A percentile compares a stretch with the other conserved stretches of the same genome.
Conservation (phyloP, 768 basidiomycete species). For the Tylopilus vinaceipallidus region DNA sequence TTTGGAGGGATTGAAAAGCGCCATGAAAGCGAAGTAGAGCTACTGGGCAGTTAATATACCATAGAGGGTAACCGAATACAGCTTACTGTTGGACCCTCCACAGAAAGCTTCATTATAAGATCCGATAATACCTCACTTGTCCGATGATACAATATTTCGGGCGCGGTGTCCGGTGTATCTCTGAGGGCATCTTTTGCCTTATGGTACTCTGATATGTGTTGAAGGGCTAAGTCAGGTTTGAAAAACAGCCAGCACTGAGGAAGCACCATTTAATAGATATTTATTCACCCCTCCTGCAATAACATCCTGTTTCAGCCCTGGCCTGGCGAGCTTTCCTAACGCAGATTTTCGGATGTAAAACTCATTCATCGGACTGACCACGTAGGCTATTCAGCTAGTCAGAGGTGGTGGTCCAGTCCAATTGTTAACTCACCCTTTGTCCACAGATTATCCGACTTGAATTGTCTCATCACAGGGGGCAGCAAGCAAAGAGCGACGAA, state of each 20-base stretch:
- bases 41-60: background rate
- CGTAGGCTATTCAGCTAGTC: constrained; percentile 14
- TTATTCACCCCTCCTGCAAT: constrained; percentile 16
- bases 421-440: constrained; percentile 15
- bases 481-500: constrained; percentile 23
- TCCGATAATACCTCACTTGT: background rate
- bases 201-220: constrained; percentile 19
- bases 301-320: constrained; percentile 20
- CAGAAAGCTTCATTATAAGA: constrained; percentile 9
- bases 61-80: background rate
- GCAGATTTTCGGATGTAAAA: constrained; percentile 24
- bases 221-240: background rate
- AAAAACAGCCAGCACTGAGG: background rate
- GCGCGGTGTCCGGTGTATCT: constrained; percentile 7
- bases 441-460: constrained; percentile 16
- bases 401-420: background rate
- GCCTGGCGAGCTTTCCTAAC: constrained; percentile 7
- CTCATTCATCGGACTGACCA: constrained; percentile 13
- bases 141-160: constrained; percentile 14
- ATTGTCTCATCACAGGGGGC: background rate
- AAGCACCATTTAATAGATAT: constrained; percentile 15
- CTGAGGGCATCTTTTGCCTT: constrained; percentile 20
- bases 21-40: constrained; percentile 31
- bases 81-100: constrained; percentile 19
- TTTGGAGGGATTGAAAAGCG: constrained; percentile 24